Evolutionary conservation across 179 eudicot genomes (phyloP), one percentile per base, ranked within the genome.

Genomic region (Beta lomatogona): DNA sequence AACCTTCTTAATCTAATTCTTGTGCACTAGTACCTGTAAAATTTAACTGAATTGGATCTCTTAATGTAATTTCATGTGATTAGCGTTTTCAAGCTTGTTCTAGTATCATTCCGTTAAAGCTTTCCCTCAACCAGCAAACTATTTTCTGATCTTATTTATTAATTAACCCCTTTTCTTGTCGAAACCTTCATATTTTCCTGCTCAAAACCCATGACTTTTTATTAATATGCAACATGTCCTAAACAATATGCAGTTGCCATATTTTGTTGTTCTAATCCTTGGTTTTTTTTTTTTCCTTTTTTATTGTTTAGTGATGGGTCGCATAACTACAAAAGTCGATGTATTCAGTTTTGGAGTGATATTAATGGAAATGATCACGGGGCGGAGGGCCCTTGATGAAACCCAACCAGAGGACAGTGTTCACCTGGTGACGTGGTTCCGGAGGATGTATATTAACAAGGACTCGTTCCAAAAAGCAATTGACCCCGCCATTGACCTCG

Each of bases 321-420:
- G 90, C 12, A 86, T 88, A 79, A 88, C 90, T 22, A 86, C 90
- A 21, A 88, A 88, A 73, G 87, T 88, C 0, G 90, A 88, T 53
- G 86, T 88, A 14, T 88, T 82, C 77, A 84, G 87, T 44, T 88
- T 88, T 10, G 90, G 90, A 13, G 90, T 88, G 22, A 86, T 88
- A 48, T 63, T 88, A 68, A 88, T 88, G 90, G 90, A 88, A 82
- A 79, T 88, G 52, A 77, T 88, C 72, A 86, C 90, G 1, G 90
- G 89, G 3, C 84, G 90, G 61, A 86, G 73, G 67, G 90, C 90
- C 0, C 86, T 88, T 0, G 90, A 88, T 1, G 87, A 88, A 69
- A 74, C 86, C 75, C 86, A 75, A 82, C 90, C 90, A 14, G 90
- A 88, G 80, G 89, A 88, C n/a, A 88, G 89, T 55, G 53, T 82